Evolutionary conservation across 169 alveolate species (phyloP).

Genomic region (Eimeria brunetti): DNA sequence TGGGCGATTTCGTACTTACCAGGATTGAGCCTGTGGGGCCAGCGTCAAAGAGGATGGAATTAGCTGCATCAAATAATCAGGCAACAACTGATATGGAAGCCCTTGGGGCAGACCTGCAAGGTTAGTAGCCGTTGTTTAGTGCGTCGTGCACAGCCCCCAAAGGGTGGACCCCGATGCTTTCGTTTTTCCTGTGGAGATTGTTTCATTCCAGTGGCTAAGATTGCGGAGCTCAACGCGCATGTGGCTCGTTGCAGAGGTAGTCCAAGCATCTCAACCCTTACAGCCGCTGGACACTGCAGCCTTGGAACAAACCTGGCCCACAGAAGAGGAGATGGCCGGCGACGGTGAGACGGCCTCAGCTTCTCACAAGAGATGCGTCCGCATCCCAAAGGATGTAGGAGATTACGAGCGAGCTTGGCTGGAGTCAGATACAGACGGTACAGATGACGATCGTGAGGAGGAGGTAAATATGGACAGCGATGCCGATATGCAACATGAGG

Average conservation of each 20-base stretch:
- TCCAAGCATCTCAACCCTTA: constrained; percentile 64
- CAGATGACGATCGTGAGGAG: constrained; percentile 26
- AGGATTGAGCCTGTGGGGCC: constrained; percentile 67
- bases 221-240: not conserved
- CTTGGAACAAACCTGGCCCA: constrained; percentile 85
- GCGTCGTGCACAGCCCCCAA: not conserved
- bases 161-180: not conserved
- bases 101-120: constrained; percentile 3
- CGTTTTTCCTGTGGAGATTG: not conserved
- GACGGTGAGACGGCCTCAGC: constrained; percentile 24
- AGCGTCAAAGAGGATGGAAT: constrained; percentile 13
- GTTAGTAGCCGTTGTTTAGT: not conserved
- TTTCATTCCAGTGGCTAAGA: not conserved
- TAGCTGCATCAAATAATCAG: not conserved
- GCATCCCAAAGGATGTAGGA: constrained; percentile 74
- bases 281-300: constrained; percentile 82
- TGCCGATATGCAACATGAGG: constrained; percentile 6
- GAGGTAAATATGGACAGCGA: constrained; percentile 56
- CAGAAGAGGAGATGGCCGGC: constrained; percentile 74
- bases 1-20: constrained; percentile 79
- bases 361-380: constrained; percentile 26
- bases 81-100: not conserved
- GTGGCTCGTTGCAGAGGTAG: constrained; percentile 45
- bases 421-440: constrained; percentile 71
- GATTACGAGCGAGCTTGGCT: constrained; percentile 81